Evolutionary conservation across 225 moss, liverwort and hornwort genomes (phyloP), one percentile per base, ranked within the genome.

Genomic region (Bryum argenteum): DNA sequence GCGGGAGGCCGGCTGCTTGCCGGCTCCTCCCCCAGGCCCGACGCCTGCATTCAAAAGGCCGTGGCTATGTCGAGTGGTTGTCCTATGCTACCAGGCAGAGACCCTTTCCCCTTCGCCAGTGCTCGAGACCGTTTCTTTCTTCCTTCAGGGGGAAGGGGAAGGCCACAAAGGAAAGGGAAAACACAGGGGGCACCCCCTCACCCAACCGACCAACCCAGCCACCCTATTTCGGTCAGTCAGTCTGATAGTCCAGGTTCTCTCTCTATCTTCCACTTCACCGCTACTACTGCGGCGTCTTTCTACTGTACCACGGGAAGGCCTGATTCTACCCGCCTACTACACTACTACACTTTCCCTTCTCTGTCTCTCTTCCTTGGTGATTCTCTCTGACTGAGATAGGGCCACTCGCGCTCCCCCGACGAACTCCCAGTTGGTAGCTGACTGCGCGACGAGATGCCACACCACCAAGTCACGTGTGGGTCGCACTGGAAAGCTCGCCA

Each of bases 41-140:
- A 76, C 61, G 51, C 76, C 76, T 79, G 85, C 85, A 85, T 85
- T 78, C 85, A 85, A 75, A 84, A 71, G 83, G 79, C 83, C 82
- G 82, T 82, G 82, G 78, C 63, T 54, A 42, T 52, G 33, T 33
- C 33, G 33, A 33, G 33, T 33, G 33, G 33, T n/a, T 52, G 62
- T 76, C 71, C 67, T 79, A 71, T 53, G 56, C 66, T 77, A 75
- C 65, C 74, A 71, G 66, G 23, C 78, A 51, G 78, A 56, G 66
- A 54, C 53, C 77, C 77, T 69, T 48, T 61, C 51, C 77, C 67
- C 73, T 47, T 64, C 76, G 48, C 71, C 71, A 66, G 71, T 50
- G 66, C 56, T 63, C 53, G 72, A 77, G 81, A 81, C 81, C 69
- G 81, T 72, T 81, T 72, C 77, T 63, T 48, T 17, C 48, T 48